Percentiles rank a stretch among this genome's conserved stretches.
phyloP scores from a whole-genome alignment of 83 land plant genomes.

The Thuja plicata region DNA sequence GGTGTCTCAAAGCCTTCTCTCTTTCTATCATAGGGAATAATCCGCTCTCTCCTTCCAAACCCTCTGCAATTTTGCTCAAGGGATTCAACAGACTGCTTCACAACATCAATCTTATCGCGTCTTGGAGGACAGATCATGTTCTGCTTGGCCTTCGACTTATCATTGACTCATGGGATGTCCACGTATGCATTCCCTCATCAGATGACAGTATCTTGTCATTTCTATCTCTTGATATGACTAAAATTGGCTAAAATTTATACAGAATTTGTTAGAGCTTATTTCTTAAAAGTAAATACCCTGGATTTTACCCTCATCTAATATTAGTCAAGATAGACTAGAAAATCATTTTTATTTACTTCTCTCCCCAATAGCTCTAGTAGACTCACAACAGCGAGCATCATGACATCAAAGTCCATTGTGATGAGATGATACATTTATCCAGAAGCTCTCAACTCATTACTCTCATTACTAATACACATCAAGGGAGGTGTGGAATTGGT shows the following conservation, averaged over 20 bases:
- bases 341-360: no score
- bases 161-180: conserved; percentile 1
- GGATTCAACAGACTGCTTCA: conserved; percentile 1
- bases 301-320: no score
- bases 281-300: neutral
- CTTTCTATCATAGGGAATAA: neutral
- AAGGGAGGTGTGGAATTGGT: no score
- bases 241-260: neutral
- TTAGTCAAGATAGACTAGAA: no score
- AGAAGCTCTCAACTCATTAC: no score
- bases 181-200: neutral
- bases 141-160: neutral
- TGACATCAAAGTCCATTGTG: no score
- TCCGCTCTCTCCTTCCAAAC: neutral
- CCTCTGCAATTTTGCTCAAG: neutral
- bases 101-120: neutral
- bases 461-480: no score
- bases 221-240: neutral
- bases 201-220: no score
- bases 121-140: neutral
- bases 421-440: no score
- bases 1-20: neutral
- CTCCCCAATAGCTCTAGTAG: no score
- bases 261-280: neutral
- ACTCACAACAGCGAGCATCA: no score